Base-by-base conservation (phyloP, 805 yeast species). In the Hanseniaspora hatyaiensis region DNA sequence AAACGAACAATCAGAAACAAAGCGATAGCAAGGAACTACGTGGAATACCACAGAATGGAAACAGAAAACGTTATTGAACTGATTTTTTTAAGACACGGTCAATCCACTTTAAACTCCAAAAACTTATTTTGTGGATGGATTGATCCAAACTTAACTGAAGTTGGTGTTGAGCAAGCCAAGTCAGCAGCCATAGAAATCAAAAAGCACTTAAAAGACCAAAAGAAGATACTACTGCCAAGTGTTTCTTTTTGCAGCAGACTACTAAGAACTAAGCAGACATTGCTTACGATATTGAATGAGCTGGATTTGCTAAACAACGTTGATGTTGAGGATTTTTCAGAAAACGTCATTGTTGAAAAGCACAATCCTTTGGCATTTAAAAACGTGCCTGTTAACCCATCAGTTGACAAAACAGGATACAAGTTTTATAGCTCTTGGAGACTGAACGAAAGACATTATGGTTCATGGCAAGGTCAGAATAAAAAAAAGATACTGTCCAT, bases 101-200 rank as follows among this genome's bases (percentile, higher is more conserved):
- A 83, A 62, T 79, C 87, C 58, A 79, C 77, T 58, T 77, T 85
- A 77, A 83, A 83, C 61, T 77, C 80, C 60, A 74, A 74, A 58
- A 77, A 81, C 64, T 69, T 76, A 53, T 83, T 83, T 65, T 82
- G 92, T 62, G 94, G 94, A 16, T 83, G 94, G 94, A 77, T 81
- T 26, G 89, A 83, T 65, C 80, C 82, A 29, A 70, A 72, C 50
- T 67, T 83, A 55, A 78, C 88, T 3, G 77, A 66, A 6, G 72
- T 74, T 52, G 94, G 94, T 40, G 66, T 69, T 53, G 65, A 67
- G 52, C 92, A 83, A 63, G 94, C 94, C 19, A 59, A 61, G 37
- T 67, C 73, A 53, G 79, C 86, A 31, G 86, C 84, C 20, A 67
- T 69, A 43, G 64, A 81, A 56, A 68, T 83, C 50, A 65, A 68